Evolutionary conservation across 805 yeast species (phyloP), one percentile per base, ranked within the genome.

Genomic region (Saccharomycopsis javanensis): DNA sequence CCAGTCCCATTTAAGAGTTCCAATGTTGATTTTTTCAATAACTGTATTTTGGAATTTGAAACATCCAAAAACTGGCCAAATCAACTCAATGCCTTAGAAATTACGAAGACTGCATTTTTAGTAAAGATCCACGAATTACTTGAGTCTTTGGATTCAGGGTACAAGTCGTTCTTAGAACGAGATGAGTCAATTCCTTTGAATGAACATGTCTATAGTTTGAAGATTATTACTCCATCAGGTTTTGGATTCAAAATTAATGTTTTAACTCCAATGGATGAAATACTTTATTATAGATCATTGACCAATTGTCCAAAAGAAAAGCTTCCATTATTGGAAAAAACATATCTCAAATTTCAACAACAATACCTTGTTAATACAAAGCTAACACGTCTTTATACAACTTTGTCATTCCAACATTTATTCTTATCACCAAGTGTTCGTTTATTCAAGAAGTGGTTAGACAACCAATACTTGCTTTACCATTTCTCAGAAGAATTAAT

Each of bases 21-120:
- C 2, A 82, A 79, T 63, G 90, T 89, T 4, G 88, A 86, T 65
- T 87, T 86, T 66, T 81, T 88, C 75, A 88, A 86, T 64, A 91
- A 87, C 50, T 83, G 85, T 15, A 77, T 94, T 8, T 68, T 94
- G 37, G 96, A 91, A 69, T 88, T 94, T 69, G 99, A 94, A 71
- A 75, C 87, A 3, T 88, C 96, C 1, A 77, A 80, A n/a, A 82
- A 83, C 68, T 94, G 99, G 99, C 99, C 99, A 1, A 96, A 88
- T 69, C 97, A 94, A 68, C 68, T 89, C 5, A 72, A 76, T 42
- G 90, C 97, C 1, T 72, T 90, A 56, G 98, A 94, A 68, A 84
- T 86, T 65, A 86, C 96, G 15, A 94, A 94, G 67, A 81, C 95
- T 33, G 98, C 98, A 6, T 88, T 94, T 63, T 72, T 92, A 64